Evolutionary conservation across 202 grass and related monocot genomes (phyloP).

Genomic region (Setaria viridis): DNA sequence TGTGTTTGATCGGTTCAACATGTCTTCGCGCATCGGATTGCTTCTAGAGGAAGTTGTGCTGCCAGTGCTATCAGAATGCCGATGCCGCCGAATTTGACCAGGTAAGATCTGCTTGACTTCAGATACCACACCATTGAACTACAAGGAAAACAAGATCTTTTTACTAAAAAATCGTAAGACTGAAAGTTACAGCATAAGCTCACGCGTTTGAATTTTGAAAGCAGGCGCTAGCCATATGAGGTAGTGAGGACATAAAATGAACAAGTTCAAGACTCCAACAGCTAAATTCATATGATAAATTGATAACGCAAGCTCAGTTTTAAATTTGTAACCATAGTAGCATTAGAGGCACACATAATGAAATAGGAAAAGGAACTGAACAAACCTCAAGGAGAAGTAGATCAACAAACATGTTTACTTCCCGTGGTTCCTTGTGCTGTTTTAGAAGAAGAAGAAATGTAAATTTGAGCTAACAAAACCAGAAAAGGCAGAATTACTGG

Average conservation of each 20-base stretch:
- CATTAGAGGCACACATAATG: constrained; percentile 16
- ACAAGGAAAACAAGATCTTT: constrained; percentile 34
- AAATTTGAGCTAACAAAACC: constrained; percentile 35
- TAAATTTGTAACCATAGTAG: background rate
- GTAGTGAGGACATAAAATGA: constrained; percentile 25
- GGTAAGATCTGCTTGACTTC: constrained; percentile 93
- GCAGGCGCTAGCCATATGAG: constrained; percentile 14
- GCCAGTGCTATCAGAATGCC: constrained; percentile 87
- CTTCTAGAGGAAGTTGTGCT: constrained; percentile 96
- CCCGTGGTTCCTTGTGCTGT: constrained; percentile 98
- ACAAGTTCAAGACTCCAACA: constrained; percentile 20
- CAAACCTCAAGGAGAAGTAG: constrained; percentile 98
- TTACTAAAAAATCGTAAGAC: constrained; percentile 9
- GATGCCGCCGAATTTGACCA: constrained; percentile 87
- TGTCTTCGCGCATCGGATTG: constrained; percentile 89
- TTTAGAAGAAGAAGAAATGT: constrained; percentile 45
- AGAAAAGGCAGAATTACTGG: constrained; percentile 17
- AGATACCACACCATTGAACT: constrained; percentile 83
- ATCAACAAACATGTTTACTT: constrained; percentile 99
- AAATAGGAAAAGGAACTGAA: constrained; percentile 36
- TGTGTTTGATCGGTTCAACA: constrained; percentile 76
- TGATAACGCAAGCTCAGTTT: constrained; percentile 26
- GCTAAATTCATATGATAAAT: constrained; percentile 9
- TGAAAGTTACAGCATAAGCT: constrained; percentile 2
- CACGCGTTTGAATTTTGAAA: constrained; percentile 33